Percentiles rank a stretch among this genome's conserved stretches.
These are phyloP conservation scores for Aspergillus ostianus DNA, from an alignment of 495 filamentous ascomycete genomes.

Conservation along the genomic window DNA sequence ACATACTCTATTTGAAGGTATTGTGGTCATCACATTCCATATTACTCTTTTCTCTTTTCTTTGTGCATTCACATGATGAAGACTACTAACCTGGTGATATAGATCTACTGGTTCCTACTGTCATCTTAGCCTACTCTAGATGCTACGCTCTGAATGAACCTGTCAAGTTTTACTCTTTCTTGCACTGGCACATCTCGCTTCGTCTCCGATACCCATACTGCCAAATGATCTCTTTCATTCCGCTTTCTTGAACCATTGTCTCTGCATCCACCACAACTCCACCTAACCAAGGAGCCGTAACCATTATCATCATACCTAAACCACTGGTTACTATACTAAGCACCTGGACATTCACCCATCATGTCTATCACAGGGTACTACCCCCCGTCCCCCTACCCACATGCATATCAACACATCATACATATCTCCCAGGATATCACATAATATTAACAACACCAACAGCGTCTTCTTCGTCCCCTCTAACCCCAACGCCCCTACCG, in stretches of 20 bases:
- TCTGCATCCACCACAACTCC: neutral
- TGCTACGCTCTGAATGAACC: neutral
- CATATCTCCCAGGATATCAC: too few species aligned
- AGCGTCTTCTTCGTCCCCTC: constrained; percentile 50
- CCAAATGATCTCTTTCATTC: neutral
- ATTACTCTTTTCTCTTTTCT: too few species aligned
- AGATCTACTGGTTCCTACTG: neutral
- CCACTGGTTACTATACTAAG: too few species aligned
- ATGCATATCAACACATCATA: neutral
- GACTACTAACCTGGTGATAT: neutral
- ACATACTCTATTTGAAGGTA: too few species aligned
- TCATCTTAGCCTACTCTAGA: neutral
- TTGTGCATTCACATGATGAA: neutral
- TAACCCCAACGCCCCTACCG: constrained; percentile 40
- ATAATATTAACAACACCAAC: constrained; percentile 9
- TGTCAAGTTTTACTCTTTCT: neutral
- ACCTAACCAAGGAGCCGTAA: neutral
- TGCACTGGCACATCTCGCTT: neutral
- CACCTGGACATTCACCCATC: constrained; percentile 5
- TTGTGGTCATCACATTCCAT: too few species aligned
- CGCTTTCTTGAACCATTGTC: neutral
- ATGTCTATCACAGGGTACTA: constrained; percentile 39
- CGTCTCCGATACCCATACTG: neutral
- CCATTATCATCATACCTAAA: neutral
- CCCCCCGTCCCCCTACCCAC: neutral